Evolutionary conservation across 1,284 basidiomycete genomes (phyloP), one percentile per base, ranked within the genome.

Genomic region (Xanthoconium separans): DNA sequence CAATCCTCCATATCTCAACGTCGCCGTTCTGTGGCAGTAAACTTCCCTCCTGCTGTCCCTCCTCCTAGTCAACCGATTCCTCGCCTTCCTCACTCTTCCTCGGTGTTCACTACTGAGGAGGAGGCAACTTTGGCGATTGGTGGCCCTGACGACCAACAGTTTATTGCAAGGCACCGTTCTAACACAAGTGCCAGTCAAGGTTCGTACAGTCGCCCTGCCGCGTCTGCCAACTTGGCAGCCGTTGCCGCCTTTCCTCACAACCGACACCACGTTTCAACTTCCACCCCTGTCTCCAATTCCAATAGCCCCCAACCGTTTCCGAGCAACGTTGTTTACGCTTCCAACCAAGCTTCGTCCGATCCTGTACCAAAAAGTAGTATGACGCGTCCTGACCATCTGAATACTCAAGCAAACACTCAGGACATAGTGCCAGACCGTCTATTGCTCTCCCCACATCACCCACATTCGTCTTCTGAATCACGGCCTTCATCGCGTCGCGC

Each of bases 31-130:
- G 81, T 83, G 46, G 83, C 80, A 47, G 79, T 81, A n/a, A 77
- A 81, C 62, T 73, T 75, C 31, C 79, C 83, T 46, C 85, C 87
- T 13, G 79, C 83, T 36, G 83, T 73, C 3, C 87, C 87, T n/a
- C 87, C 87, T 34, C 87, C 87, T n/a, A 82, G 74, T 63, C 78
- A 82, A 59, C 88, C 87, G 50, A 88, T 89, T 57, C 87, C 87
- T 43, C 83, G 74, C 62, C 63, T 87, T 43, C 87, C 78, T 59
- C 43, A 61, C 22, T 20, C 62, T 44, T 54, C 61, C 54, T 59
- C 70, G 56, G 49, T 61, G 13, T 47, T 52, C 60, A 47, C 67
- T 59, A 61, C 62, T 50, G 56, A 65, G 51, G 65, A 57, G 34
- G 65, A 61, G 31, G 15, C 47, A 47, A 30, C 48, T 22, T 37